Conservation (phyloP, 495 filamentous ascomycete genomes). For the Echria macrotheca region DNA sequence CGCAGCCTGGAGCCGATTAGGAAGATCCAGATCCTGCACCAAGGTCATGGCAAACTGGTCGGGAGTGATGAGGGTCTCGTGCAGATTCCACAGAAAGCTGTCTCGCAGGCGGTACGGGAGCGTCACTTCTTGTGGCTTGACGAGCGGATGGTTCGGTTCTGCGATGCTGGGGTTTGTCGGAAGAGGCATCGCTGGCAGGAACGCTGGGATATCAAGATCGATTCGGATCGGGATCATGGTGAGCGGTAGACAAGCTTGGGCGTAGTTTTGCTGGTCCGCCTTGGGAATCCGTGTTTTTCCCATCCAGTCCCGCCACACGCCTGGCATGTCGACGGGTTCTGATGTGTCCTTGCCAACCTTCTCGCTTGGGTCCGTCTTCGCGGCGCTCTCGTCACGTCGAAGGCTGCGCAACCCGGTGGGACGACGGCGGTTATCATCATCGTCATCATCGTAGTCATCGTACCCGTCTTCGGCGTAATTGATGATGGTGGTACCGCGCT, state of each 20-base stretch:
- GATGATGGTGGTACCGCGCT: slow-evolving; percentile 90
- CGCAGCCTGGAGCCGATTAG: slow-evolving; percentile 59
- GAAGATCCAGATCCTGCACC: slow-evolving; percentile 91
- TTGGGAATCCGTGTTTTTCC: slow-evolving; percentile 53
- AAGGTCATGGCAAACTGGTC: slow-evolving; percentile 90
- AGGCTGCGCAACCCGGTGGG: slow-evolving; percentile 82
- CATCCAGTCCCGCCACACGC: slow-evolving; percentile 95
- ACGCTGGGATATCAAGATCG: slow-evolving; percentile 82
- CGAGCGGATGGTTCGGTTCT: slow-evolving; percentile 59
- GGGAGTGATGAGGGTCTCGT: slow-evolving; percentile 89
- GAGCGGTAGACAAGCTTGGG: slow-evolving; percentile 78
- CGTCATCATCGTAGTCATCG: slow-evolving; percentile 92
- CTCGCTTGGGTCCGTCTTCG: slow-evolving; percentile 55
- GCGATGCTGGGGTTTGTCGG: slow-evolving; percentile 54
- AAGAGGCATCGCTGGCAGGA: slow-evolving; percentile 67
- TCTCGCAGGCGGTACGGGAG: slow-evolving; percentile 85
- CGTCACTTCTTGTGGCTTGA: slow-evolving; percentile 67
- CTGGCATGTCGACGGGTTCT: slow-evolving; percentile 76
- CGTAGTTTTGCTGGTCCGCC: slow-evolving; percentile 70
- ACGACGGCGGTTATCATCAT: slow-evolving; percentile 63
- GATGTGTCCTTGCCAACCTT: slow-evolving; percentile 80
- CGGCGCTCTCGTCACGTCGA: slow-evolving; percentile 65
- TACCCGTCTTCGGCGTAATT: slow-evolving; percentile 97
- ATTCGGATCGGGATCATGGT: slow-evolving; percentile 94
- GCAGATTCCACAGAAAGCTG: slow-evolving; percentile 93